A percentile compares a stretch with the other conserved stretches of the same genome.
phyloP scores from a whole-genome alignment of 1,139 yeast species.

The Debaryomyces sp. region DNA sequence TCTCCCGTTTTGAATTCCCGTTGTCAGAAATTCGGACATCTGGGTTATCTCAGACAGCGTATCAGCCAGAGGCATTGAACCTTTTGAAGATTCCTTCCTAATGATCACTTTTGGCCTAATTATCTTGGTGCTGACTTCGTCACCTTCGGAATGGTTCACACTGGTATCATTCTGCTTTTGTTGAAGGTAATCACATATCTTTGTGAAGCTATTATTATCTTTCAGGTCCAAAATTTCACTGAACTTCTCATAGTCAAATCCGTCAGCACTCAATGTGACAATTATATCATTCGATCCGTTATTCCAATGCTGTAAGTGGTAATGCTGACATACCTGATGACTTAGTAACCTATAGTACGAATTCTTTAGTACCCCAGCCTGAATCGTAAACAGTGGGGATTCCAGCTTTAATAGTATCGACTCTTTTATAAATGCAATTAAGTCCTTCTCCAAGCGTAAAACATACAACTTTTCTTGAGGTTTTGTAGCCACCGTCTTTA shows the following conservation, averaged over 20 bases:
- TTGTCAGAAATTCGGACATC: not conserved
- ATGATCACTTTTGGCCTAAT: conserved; percentile 23
- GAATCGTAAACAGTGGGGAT: conserved; percentile 20
- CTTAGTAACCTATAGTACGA: conserved; percentile 67
- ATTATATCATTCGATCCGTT: conserved; percentile 29
- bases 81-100: conserved; percentile 15
- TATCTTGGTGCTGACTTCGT: not conserved
- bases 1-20: not conserved
- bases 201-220: conserved; percentile 7
- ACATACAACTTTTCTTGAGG: conserved; percentile 55
- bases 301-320: conserved; percentile 44
- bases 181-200: conserved; percentile 3
- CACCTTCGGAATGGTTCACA: not conserved
- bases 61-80: not conserved
- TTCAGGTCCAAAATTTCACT: conserved; percentile 7
- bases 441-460: conserved; percentile 52
- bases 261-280: conserved; percentile 17
- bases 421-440: conserved; percentile 38
- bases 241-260: conserved; percentile 9
- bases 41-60: not conserved
- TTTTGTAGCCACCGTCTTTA: conserved; percentile 43
- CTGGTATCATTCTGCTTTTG: not conserved
- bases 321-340: conserved; percentile 72
- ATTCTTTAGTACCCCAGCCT: conserved; percentile 50
- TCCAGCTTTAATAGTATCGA: conserved; percentile 10